Evolutionary conservation across 768 basidiomycete genomes (phyloP), one percentile per base, ranked within the genome.

Genomic region (Trametes sanguinea): DNA sequence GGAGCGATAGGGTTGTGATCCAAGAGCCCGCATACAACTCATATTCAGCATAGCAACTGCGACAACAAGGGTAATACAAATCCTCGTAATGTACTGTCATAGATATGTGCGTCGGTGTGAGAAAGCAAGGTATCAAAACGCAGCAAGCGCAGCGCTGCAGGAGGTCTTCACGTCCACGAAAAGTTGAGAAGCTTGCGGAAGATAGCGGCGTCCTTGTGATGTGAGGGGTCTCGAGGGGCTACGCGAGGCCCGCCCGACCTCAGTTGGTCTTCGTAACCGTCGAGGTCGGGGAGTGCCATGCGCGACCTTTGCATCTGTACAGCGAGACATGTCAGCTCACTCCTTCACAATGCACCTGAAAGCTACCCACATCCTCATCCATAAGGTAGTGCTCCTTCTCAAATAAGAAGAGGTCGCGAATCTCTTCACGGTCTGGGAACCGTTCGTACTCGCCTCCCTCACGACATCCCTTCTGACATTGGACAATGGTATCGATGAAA

Each of bases 401-500:
- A 13, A 65, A 60, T 13, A 81, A 71, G 51, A 93, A 74, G 29
- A 92, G 72, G 9, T 84, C 80, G 48, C 79, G 72, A 54, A 94
- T 80, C 43, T 77, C 75, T 2, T 69, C 69, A 48, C 86, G 83
- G 48, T 86, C 83, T n/a, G 75, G 75, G 70, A 89, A 88, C 45
- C 40, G 54, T 22, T 80, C 77, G 67, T 90, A 90, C 48, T 87
- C 85, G 48, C 69, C 72, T 59, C 71, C 51, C 16, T 65, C 63
- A 51, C 82, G 83, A 70, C 90, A 93, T 61, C 90, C 85, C 9
- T 83, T 75, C 75, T 96, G 94, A 68, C 89, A 94, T 63, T 89
- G 84, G 0, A 83, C 81, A 6, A 94, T 89, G 68, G 83, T 86
- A 53, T 84, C 82, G 58, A 96, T 86, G 68, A 95, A 94, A 62